Base-by-base conservation (phyloP, 768 basidiomycete genomes). In the Tulasnella sp. region DNA sequence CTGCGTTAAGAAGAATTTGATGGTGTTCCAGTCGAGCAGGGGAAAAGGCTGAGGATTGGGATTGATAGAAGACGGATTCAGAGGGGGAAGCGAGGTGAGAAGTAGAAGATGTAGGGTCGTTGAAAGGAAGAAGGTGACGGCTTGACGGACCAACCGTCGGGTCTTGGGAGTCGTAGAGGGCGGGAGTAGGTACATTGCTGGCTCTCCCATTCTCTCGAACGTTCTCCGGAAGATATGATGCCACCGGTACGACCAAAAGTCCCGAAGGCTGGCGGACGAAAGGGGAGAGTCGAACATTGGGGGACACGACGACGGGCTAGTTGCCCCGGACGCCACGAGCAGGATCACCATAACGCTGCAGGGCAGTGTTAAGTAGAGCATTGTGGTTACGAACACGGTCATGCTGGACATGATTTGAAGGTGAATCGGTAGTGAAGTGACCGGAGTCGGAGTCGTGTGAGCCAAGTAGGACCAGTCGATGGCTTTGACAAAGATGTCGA, bases 161-260 rank as follows among this genome's bases (percentile, higher is more conserved):
- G 59, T 71, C 19, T 34, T 9, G 29, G 17, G 19, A 8, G 22
- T 19, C 17, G 19, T 6, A 5, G 52, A 62, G 29, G 36, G 26
- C 3, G 73, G 73, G 9, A 74, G n/a, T 29, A 47, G 29, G 22
- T 19, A 62, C 17, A 74, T 8, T 4, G 65, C 34, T 22, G 32
- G 47, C 39, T 37, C 65, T 6, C 42, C 35, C 36, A 73, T 42
- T 39, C 73, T 41, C 9, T 74, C 42, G 41, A 74, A 74, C 6
- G 34, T 34, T 16, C 74, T 59, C 29, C 73, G 32, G 40, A 74
- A 74, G 2, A 67, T 74, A 17, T 73, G 63, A 36, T 74, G 74
- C 74, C 74, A 74, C 11, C 73, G 29, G 26, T 67, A 32, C 17
- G 65, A 34, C 74, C 74, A 74, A 42, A 74, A 74, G 44, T 74